Base-by-base conservation (phyloP, 495 filamentous ascomycete species). In the Daldinia decipiens region DNA sequence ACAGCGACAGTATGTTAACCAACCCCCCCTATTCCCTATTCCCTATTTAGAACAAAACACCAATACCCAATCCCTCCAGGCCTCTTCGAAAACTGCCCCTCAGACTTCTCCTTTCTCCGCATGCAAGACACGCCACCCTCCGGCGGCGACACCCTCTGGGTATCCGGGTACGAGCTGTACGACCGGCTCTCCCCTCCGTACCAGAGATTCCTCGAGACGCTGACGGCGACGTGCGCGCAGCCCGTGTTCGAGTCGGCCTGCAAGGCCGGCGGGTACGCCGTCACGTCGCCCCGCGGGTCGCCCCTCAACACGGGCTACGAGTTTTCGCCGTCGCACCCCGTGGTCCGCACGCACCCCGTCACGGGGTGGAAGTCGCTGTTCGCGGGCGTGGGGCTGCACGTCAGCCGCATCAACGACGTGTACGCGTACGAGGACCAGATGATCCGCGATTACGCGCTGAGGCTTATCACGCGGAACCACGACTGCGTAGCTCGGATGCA, bases 351-450 rank as follows among this genome's bases (percentile, higher is more conserved):
- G 4, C 81, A 86, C 62, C 83, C 82, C 0, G 79, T 84, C 2
- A 86, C 84, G 0, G 80, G 81, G 3, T 83, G 81, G 82, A 86
- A 86, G 71, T 69, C 76, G 12, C 52, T 86, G 15, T 85, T 83
- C 65, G 80, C 80, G 3, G 81, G 79, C 15, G 76, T 79, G 4
- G 82, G 80, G 0, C 62, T 82, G 11, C 81, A 84, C 51, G 79
- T 81, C 17, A 78, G 72, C 19, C 72, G 76, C 15, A 82, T 84
- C 62, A 69, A 82, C 63, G 78, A 64, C 40, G 77, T 82, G 13
- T 72, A 74, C 5, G 52, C 60, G 2, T 79, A 79, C 61, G 82
- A 84, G 63, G 78, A 81, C 62, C 50, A 72, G 24, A 70, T 80
- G 63, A 80, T 84, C 32, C 73, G 78, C 15, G 80, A 82, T 5